phyloP scores from a whole-genome alignment of 2,329 filamentous ascomycete genomes.

The Penicillium freii region DNA sequence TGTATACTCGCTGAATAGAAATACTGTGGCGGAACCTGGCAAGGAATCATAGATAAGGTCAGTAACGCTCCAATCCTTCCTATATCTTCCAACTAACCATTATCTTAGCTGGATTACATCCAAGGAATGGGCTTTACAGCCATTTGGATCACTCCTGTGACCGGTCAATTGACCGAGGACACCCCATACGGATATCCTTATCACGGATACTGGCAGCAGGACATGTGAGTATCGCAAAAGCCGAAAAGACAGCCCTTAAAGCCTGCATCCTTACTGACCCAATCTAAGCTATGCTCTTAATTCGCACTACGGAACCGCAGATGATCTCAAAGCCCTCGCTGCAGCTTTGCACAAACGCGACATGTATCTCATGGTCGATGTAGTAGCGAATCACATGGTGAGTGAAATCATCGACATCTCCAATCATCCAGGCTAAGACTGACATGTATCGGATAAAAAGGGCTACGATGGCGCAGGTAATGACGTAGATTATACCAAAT shows the following conservation, averaged over 20 bases:
- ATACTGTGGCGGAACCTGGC: conserved; percentile 50
- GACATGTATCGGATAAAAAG: conserved; percentile 22
- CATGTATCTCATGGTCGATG: conserved; percentile 63
- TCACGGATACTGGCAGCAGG: conserved; percentile 53
- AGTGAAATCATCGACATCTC: background rate
- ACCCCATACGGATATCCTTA: conserved; percentile 45
- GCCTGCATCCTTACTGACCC: background rate
- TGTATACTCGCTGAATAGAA: conserved; percentile 3
- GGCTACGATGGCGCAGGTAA: conserved; percentile 48
- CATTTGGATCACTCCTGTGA: conserved; percentile 51
- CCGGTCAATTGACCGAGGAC: conserved; percentile 36
- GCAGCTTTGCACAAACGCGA: conserved; percentile 53
- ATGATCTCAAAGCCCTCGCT: conserved; percentile 59
- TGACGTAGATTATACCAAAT: conserved; percentile 54
- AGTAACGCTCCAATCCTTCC: background rate
- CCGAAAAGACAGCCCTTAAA: background rate
- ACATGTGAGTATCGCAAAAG: conserved; percentile 35
- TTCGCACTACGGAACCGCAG: conserved; percentile 56
- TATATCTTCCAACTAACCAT: background rate
- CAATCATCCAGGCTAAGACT: background rate
- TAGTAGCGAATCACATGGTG: conserved; percentile 43
- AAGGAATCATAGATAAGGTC: conserved; percentile 43
- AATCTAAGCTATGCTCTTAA: conserved; percentile 51
- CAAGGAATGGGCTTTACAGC: conserved; percentile 50
- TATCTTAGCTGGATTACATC: conserved; percentile 49